Base-by-base conservation (phyloP, 2,329 filamentous ascomycete genomes). In the Colletotrichum melonis region DNA sequence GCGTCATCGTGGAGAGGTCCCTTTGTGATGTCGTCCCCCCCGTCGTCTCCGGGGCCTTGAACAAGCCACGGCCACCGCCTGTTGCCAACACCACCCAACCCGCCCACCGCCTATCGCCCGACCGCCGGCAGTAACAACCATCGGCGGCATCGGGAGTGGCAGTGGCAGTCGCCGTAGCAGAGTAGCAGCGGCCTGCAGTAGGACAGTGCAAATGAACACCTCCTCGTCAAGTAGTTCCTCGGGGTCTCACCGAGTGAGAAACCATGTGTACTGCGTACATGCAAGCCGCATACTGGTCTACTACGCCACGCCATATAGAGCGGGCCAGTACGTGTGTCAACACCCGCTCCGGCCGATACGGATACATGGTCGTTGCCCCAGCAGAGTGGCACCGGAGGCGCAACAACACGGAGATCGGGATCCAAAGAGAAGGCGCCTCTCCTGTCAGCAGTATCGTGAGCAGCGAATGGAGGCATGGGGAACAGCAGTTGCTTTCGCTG, bases 21-120 rank as follows among this genome's bases (percentile, higher is more conserved):
- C 60, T 73, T 70, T 70, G 60, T 57, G 35, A 73, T 49, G 65
- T 30, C 70, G 46, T 63, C 58, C 55, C 49, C 63, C 42, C 38
- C 38, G 14, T 16, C 46, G 26, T 49, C 42, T 14, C 42, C 35
- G 22, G 35, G 14, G 38, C 64, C 38, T 22, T n/a, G 38, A 22
- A n/a, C 42, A 67, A 67, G 66, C 69, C 64, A 35, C 38, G 64
- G 28, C 63, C 24, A 62, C 56, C 8, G 56, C 42, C 30, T 42
- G 19, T 42, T 42, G 14, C 38, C 38, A 42, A 42, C 38, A 42
- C 38, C 38, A 42, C 38, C 38, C 16, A 42, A 42, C 24, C 35
- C 59, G 52, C 16, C 67, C 38, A 68, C 49, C 57, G 64, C 64
- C 35, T 63, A 26, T 55, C 8, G 62, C 66, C 28, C 66, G 70